Evolutionary conservation across 116 monocot species (phyloP), one percentile per base, ranked within the genome.

Genomic region (Cymodocea nodosa): DNA sequence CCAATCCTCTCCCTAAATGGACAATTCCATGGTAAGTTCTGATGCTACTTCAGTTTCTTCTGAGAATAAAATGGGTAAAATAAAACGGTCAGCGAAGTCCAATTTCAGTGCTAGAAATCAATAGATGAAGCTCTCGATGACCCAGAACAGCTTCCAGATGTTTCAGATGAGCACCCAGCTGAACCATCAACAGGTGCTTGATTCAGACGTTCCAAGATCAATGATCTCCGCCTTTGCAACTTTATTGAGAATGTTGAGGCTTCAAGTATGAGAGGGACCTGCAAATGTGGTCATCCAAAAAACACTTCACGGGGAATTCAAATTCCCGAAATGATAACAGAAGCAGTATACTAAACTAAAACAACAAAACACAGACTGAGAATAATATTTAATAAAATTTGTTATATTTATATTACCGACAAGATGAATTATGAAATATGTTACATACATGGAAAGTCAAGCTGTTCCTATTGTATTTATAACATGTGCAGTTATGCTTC

Each of bases 161-260:
- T 71, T 39, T 50, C 82, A 67, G 80, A 65, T 23, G 87, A 82
- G 50, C 72, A 74, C 52, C 82, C 81, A 62, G 83, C 73, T 24
- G 97, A 82, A 24, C 79, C 97, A 74, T 97, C 88, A 3, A 97
- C 85, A 44, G 97, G 97, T 76, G 97, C 97, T 72, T 97, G 97
- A 75, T 88, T 88, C 69, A 97, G 68, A 49, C 82, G 85, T 64
- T 97, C 97, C 50, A 97, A 63, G 56, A 86, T 73, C 80, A 97
- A 69, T 1, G 75, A 84, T 35, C 79, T 82, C 6, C 92, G 76
- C 15, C 68, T 73, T 6, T 81, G 85, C 23, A 97, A 62, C 78
- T 88, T 97, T 35, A 97, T 44, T 2, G 97, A 97, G 74, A 61
- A 87, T 35, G 97, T 97, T 16, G 73, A 81, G 13, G 84, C 86